Evolutionary conservation across 179 eudicot genomes (phyloP), one percentile per base, ranked within the genome.

Genomic region (Spinacia oleracea): DNA sequence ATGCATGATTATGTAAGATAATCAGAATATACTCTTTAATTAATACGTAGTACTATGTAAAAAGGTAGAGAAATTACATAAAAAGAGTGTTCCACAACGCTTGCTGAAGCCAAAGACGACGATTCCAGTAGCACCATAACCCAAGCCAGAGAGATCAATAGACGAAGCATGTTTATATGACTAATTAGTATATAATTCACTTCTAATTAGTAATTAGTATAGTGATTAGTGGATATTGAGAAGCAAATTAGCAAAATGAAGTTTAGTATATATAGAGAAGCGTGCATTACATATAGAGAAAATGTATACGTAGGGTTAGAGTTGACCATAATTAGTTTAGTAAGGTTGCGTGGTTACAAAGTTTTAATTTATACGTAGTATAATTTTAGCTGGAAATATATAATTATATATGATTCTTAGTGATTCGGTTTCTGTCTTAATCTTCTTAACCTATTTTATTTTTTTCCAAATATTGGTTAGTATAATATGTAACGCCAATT

Each of bases 71-170:
- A 66, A 35, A 40, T 74, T 88, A 88, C 89, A 32, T 62, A 65
- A 67, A 88, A 88, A 25, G 86, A 72, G 69, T 86, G 90, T 79
- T 86, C 86, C 3, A 88, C 86, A 23, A 82, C 40, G 6, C 63
- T 79, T 14, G 89, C 87, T 9, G 84, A 84, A 45, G 84, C 85
- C 72, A 80, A 18, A 0, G 82, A 18, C 1, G 82, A 80, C 10
- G 78, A 81, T 72, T 76, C 78, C 5, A 80, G 69, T 32, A 85
- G 74, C 73, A 70, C 69, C 51, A 88, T 53, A 72, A 76, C 70
- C 20, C 70, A 74, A n/a, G 66, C 82, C 51, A 83, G 9, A 32
- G 77, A 45, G 45, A 81, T 16, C 32, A 72, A 29, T 0, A 10
- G 11, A n/a, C 66, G 38, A 56, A 79, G 43, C 81, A 59, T 78